Evolutionary conservation across 2,329 filamentous ascomycete species (phyloP), one percentile per base, ranked within the genome.

Genomic region (Madurella mycetomatis): DNA sequence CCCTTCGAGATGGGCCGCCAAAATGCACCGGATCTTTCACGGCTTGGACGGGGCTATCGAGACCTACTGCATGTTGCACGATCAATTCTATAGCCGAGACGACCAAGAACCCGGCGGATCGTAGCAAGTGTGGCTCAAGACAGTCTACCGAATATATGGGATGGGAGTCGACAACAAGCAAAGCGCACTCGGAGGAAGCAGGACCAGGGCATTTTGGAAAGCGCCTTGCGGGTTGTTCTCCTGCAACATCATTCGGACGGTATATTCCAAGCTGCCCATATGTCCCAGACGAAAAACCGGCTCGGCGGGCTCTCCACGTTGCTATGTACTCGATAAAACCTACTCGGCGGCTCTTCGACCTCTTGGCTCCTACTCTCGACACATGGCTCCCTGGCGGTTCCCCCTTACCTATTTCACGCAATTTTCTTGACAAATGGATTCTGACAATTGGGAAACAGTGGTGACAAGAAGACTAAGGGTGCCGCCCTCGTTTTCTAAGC

Each of bases 391-490:
- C 13, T 51, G 53, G 56, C 58, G 54, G 56, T 57, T 51, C 49
- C 58, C 57, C 44, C 34, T 16, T 31, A 42, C 16, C 17, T 18
- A n/a, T 42, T 1, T 37, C 48, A 12, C 11, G 12, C 15, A 16
- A 47, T 4, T 47, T 5, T 30, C 34, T 34, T 40, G 19, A 32
- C n/a, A 43, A 19, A 51, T 8, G 8, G 49, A 65, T 70, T 63
- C 76, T 82, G 73, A 82, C 70, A 47, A 54, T 61, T 64, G 32
- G 17, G 17, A 45, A 54, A 64, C 69, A 95, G 94, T 87, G 94
- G 94, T 86, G 94, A 99, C 88, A 99, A 99, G 92, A 99, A 99
- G 90, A 99, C 94, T 72, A 99, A 99, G 91, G 94, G 94, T 88
- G 94, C 94, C 71, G 94, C 94, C 79, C 86, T 99, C 73, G 94